Evolutionary conservation across 2,329 filamentous ascomycete genomes (phyloP), one percentile per base, ranked within the genome.

Genomic region (Arthrobotrys sphaeroides): DNA sequence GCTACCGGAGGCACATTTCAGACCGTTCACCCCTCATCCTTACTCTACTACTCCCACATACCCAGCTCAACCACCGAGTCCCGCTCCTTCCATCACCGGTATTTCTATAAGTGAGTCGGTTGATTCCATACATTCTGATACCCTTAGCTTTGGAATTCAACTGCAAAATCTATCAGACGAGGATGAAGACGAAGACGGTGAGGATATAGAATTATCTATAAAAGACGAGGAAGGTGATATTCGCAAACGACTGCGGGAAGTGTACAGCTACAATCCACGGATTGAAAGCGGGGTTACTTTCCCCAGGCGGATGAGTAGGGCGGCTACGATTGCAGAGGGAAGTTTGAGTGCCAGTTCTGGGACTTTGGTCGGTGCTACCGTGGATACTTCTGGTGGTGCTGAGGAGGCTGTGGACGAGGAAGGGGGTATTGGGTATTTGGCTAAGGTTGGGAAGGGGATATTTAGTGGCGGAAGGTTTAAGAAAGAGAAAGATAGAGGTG

Each of bases 181-280:
- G 22, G 20, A 47, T 4, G 9, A 24, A 9, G 18, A n/a, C 20
- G 20, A 24, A 10, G 43, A 22, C 20, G 49, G 9, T 5, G 13
- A 5, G 33, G 24, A 12, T 1, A 18, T 2, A 9, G 26, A 13
- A 12, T n/a, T 36, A n/a, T 33, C 45, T n/a, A n/a, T n/a, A 16
- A 65, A 42, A 42, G 47, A 53, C 47, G 45, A 65, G 10, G 40
- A 53, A 22, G 61, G 53, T 53, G 7, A 18, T 42, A 65, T 65
- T 13, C 43, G 16, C 2, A 4, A 6, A 36, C 13, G 65, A 28
- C 7, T 45, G 38, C 4, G 65, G 42, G 55, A 47, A 5, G 26
- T 69, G 1, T 53, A 61, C 18, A 18, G 13, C 31, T 60, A 69
- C 24, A 47, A 60, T n/a, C 49, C 49, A 28, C 31, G 22, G 10